phyloP scores from a whole-genome alignment of 176 grass and related monocot species.

The bread wheat (Triticum aestivum) region IWGSC_CS_RefSeq_v2.1 NC_057803.1:747706070-747706569 shows the following conservation, averaged over 20 bases:
- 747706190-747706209: too few relatives aligned
- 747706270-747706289: not conserved
- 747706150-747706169: too few relatives aligned
- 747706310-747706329: not conserved
- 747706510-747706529: constrained; percentile 5
- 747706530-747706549: not conserved
- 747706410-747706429: not conserved
- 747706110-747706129: too few relatives aligned
- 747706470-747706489: constrained; percentile 23
- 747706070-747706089: too few relatives aligned
- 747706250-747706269: not conserved
- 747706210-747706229: not conserved
- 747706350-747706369: constrained; percentile 34
- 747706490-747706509: constrained; percentile 13
- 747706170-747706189: too few relatives aligned
- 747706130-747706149: too few relatives aligned
- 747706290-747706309: not conserved
- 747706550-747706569: constrained; percentile 61
- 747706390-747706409: constrained; percentile 30
- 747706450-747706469: constrained; percentile 10
- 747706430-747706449: not conserved
- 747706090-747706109: too few relatives aligned
- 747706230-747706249: too few relatives aligned
- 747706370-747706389: constrained; percentile 40
- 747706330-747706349: constrained; percentile 30